Evolutionary conservation across 2,329 filamentous ascomycete species (phyloP).

Genomic region (Hypoxylon sp.): DNA sequence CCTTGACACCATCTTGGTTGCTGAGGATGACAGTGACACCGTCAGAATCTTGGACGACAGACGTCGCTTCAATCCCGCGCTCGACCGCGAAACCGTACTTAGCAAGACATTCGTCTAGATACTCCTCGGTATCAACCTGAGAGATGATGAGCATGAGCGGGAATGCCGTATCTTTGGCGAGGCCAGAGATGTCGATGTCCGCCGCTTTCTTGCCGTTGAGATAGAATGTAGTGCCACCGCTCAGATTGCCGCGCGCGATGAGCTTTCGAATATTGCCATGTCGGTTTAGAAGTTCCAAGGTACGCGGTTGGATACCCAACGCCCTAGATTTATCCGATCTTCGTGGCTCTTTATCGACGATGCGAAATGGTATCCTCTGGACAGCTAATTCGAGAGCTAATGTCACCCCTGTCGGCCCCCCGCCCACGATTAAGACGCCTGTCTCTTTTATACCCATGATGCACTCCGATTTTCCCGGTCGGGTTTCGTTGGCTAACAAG

Average conservation of each 20-base stretch:
- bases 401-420: slow-evolving; percentile 59
- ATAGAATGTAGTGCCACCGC: slow-evolving; percentile 58
- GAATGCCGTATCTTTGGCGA: slow-evolving; percentile 49
- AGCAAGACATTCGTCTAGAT: slow-evolving; percentile 40
- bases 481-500: neutral
- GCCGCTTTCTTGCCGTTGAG: slow-evolving; percentile 54
- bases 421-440: slow-evolving; percentile 59
- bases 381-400: slow-evolving; percentile 56
- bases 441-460: slow-evolving; percentile 49
- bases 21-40: slow-evolving; percentile 46
- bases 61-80: slow-evolving; percentile 40
- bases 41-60: slow-evolving; percentile 35
- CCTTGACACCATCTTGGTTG: slow-evolving; percentile 30
- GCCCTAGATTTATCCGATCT: slow-evolving; percentile 59
- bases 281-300: slow-evolving; percentile 64
- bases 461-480: neutral
- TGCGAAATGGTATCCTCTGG: slow-evolving; percentile 51
- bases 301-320: slow-evolving; percentile 63
- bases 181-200: slow-evolving; percentile 53
- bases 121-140: slow-evolving; percentile 48
- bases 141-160: slow-evolving; percentile 45
- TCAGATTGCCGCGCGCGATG: slow-evolving; percentile 55
- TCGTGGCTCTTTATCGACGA: slow-evolving; percentile 59
- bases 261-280: slow-evolving; percentile 59
- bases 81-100: slow-evolving; percentile 42